Base-by-base conservation (phyloP, 352 stramenopile species). In the Globisporangium camurandrum region DNA sequence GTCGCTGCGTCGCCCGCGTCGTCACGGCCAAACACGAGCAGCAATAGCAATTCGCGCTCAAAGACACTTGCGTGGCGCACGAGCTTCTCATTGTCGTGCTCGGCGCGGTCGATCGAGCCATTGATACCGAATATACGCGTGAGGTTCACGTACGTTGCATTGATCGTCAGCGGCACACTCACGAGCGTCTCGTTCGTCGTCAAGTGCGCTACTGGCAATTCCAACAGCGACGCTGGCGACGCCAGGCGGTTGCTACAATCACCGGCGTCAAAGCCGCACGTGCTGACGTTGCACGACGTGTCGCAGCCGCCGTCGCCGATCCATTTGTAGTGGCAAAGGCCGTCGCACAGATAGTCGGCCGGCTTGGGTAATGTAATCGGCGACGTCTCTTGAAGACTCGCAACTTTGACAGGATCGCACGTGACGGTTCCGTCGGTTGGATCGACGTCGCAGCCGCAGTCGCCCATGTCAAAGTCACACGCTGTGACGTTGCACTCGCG, bases 381-480 rank as follows among this genome's bases (percentile, higher is more conserved):
- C n/a, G 52, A 47, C 1, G 64, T 58, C 38, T 90, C 79, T 33
- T 74, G 48, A 31, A 90, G 82, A 31, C 41, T 69, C 1, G 71
- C 74, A 49, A 89, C 70, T 51, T 85, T 86, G 17, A 73, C 67
- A 0, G 64, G 47, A 34, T 90, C 72, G 55, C 79, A 90, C 17
- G 44, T 64, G 14, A 90, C 62, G 0, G 57, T 31, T 37, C 74
- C 79, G 30, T 83, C 61, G 10, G 12, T 34, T 19, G 55, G 33
- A 31, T 64, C 64, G 37, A 89, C 73, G 20, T 86, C 61, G 56
- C 86, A 90, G 36, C 87, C 85, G 62, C 93, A 98, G 66, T 98
- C 93, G 17, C 92, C 93, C 63, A 92, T 88, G 58, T 98, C 93
- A 49, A 85, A 98, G 48, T 86, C 86, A 57, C 93, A 98, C 8